Evolutionary conservation across 306 rosid species (phyloP), one percentile per base, ranked within the genome.

Genomic region (Corylus heterophylla): DNA sequence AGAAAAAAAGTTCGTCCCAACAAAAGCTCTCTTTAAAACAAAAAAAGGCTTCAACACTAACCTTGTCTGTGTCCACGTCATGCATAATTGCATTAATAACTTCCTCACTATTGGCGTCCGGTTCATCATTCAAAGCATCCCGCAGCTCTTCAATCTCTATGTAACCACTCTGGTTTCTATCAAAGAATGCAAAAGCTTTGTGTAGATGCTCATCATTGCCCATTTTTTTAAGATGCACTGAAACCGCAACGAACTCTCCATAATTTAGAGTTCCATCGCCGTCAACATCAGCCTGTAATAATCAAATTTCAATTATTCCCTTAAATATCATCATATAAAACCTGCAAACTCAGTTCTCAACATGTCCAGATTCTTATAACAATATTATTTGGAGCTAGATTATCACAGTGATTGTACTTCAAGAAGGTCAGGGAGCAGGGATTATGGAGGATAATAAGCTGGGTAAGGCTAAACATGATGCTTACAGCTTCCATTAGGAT

Each of bases 61-160:
- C 98, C 96, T 94, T 94, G 73, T 92, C 93, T 39, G 94, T 90
- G 87, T 94, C 98, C 69, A 92, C 98, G 62, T 94, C 98, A 27
- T 86, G 96, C 91, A 94, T 92, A 73, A 94, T 94, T 29, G 97
- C 94, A 75, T 8, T 82, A 37, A 90, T 83, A 83, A 92, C 93
- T 83, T 94, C 97, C 76, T 94, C 98, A 12, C 85, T 77, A 58
- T 78, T 90, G 3, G 85, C 3, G 17, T 92, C 97, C n/a, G 84
- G 74, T 58, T 88, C 96, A 69, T 92, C 96, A 35, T 62, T 87
- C 73, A 94, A 86, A 62, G 96, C 90, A 42, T 74, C 75, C 25
- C 90, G 86, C 37, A 94, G 83, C 84, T 94, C 98, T 52, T 92
- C 98, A 77, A 89, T 83, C 83, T 94, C 98, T 84, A 92, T 92